A percentile compares a stretch with the other conserved stretches of the same genome.
Evolutionary conservation across 768 basidiomycete species (phyloP).

Genomic region (Macrolepiota albuminosa): DNA sequence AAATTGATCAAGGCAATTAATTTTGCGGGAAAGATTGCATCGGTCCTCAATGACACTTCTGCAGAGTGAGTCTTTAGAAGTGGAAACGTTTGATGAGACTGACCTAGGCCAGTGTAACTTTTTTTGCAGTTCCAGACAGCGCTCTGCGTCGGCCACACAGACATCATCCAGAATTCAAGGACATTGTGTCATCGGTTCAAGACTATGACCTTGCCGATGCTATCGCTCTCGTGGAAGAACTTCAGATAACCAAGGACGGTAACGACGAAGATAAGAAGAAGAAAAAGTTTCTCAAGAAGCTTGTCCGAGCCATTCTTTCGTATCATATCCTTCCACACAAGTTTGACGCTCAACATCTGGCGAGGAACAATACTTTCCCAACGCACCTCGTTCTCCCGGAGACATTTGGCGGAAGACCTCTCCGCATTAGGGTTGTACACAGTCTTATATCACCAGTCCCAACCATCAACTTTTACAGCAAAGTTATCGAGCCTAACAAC

Average conservation of each 20-base stretch:
- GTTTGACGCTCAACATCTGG: slow-evolving; percentile 33
- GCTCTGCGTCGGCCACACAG: slow-evolving; percentile 27
- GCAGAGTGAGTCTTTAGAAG: slow-evolving; percentile 5
- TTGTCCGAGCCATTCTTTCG: slow-evolving; percentile 48
- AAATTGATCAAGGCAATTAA: slow-evolving; percentile 21
- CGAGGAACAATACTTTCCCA: slow-evolving; percentile 50
- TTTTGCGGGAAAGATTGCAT: slow-evolving; percentile 17
- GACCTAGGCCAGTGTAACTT: slow-evolving; percentile 36
- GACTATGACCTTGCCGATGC: slow-evolving; percentile 17
- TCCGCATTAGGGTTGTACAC: slow-evolving; percentile 38
- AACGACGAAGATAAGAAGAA: slow-evolving; percentile 38
- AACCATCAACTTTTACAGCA: slow-evolving; percentile 46
- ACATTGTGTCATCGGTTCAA: slow-evolving; percentile 7
- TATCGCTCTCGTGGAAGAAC: slow-evolving; percentile 22
- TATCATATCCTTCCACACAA: slow-evolving; percentile 52
- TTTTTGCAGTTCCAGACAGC: slow-evolving; percentile 47
- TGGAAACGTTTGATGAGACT: not conserved
- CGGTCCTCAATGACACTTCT: slow-evolving; percentile 15
- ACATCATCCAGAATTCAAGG: not conserved
- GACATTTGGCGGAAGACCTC: slow-evolving; percentile 38
- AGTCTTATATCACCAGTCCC: slow-evolving; percentile 28
- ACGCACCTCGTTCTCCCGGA: slow-evolving; percentile 39
- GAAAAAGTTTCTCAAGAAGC: slow-evolving; percentile 51
- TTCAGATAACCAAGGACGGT: slow-evolving; percentile 33
- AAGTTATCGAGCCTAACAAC: slow-evolving; percentile 35